A percentile compares a stretch with the other conserved stretches of the same genome.
Evolutionary conservation across 371 early-diverging fungal species (phyloP).

Genomic region (Zopfochytrium polystomum): DNA sequence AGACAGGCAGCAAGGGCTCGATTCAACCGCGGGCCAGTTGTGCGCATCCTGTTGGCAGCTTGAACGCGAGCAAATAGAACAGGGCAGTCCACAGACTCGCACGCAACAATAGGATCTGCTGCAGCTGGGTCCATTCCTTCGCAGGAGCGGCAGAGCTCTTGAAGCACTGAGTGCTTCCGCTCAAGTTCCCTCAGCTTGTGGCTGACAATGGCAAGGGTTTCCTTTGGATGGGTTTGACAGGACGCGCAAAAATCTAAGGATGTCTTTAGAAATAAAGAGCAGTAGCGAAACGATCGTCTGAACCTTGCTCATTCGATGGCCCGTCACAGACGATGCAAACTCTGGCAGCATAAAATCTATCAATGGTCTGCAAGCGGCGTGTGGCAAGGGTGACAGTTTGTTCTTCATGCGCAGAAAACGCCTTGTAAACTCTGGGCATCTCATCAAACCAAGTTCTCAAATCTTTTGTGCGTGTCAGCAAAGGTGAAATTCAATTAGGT

Average conservation of each 20-base stretch:
- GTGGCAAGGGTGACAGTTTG: not conserved
- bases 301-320: conserved; percentile 20
- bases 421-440: conserved; percentile 46
- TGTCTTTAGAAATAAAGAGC: not conserved
- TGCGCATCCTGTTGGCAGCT: too few species aligned
- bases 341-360: conserved; percentile 39
- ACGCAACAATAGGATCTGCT: conserved; percentile 29
- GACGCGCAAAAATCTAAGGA: conserved; percentile 26
- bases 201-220: conserved; percentile 12
- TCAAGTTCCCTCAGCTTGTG: conserved; percentile 19
- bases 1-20: too few species aligned
- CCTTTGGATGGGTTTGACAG: conserved; percentile 20
- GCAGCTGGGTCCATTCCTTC: conserved; percentile 26
- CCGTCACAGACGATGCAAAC: conserved; percentile 44
- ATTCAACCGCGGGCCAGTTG: too few species aligned
- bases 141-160: conserved; percentile 41
- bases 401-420: conserved; percentile 21
- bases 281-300: not conserved
- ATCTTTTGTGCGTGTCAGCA: conserved; percentile 25
- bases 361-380: conserved; percentile 32
- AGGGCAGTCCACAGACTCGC: conserved; percentile 46
- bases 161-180: conserved; percentile 19
- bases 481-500: conserved; percentile 3
- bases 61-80: conserved; percentile 32
- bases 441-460: conserved; percentile 44